Base-by-base conservation (phyloP, 768 basidiomycete genomes). In the Leucocoprinus leucothites region DNA sequence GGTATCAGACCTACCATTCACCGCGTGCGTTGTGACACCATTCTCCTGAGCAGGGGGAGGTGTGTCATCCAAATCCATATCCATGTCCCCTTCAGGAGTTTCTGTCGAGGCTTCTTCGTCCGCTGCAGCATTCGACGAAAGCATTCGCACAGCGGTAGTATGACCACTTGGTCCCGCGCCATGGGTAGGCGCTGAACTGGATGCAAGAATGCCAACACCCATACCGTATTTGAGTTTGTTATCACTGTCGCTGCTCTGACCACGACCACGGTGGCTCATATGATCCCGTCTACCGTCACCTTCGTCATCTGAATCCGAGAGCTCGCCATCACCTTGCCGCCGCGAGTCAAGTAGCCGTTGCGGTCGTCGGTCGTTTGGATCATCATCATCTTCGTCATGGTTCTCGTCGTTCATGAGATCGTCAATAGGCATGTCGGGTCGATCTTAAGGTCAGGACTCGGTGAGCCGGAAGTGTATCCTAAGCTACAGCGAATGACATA, bases 261-360 rank as follows among this genome's bases (percentile, higher is more conserved):
- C 82, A 21, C 73, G 74, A 31, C 84, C 78, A 24, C 77, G 76
- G 67, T 88, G 82, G 35, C 74, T 73, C 8, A 80, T 72, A 56
- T 86, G 85, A 61, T 94, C 79, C 56, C 86, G 77, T 52, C 94
- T 80, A 1, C 86, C 91, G 62, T 89, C 89, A 16, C 93, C 95
- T 71, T 99, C 97, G 66, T 99, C 97, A 60, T 99, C 97, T 1
- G 97, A 98, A 68, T 99, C 97, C 6, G 94, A 97, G 11, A 97
- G 78, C 64, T 95, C 92, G 19, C 88, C 89, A 38, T 96, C 93
- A 3, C 81, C 82, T 67, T 94, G 94, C 58, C 89, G 78, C 21
- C 86, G 78, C 21, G 85, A 81, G 66, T 99, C 96, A 31, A 94
- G 81, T 8, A 93, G 70, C 14, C 87, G 81, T 61, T 81, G 82